phyloP scores from a whole-genome alignment of 2,329 filamentous ascomycete genomes.

The Neofusicoccum parvum region DNA sequence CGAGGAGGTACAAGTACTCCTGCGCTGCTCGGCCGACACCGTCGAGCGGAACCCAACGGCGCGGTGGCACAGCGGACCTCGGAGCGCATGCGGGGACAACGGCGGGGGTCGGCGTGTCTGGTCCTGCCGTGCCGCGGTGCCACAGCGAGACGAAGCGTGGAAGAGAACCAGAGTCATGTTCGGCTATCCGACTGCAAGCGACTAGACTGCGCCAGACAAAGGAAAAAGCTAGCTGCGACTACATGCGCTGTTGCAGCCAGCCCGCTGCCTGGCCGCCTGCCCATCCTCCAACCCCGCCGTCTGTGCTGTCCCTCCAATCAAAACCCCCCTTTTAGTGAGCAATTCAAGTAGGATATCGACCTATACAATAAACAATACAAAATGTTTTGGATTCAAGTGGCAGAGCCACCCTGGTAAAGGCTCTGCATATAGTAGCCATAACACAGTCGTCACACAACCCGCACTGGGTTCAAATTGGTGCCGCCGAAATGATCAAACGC shows the following conservation, averaged over 20 bases:
- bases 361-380: conserved; percentile 12
- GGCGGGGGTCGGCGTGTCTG: background rate
- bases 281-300: too few relatives aligned
- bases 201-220: background rate
- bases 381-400: conserved; percentile 10
- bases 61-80: background rate
- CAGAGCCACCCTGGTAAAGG: conserved; percentile 6
- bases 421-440: conserved; percentile 10
- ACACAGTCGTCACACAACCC: conserved; percentile 12
- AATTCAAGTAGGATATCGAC: background rate
- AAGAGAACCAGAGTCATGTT: background rate
- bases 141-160: background rate
- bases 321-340: too few relatives aligned
- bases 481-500: conserved; percentile 2
- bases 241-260: background rate
- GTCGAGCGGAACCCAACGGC: background rate
- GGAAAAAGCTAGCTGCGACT: background rate
- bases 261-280: too few relatives aligned
- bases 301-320: too few relatives aligned
- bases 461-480: conserved; percentile 11
- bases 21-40: background rate
- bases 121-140: background rate
- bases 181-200: background rate
- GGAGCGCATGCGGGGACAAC: background rate
- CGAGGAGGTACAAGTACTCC: too few relatives aligned